These are phyloP conservation scores for Colletotrichum coccodes DNA, from an alignment of 2,329 filamentous ascomycete genomes.

Conservation along the genomic window DNA sequence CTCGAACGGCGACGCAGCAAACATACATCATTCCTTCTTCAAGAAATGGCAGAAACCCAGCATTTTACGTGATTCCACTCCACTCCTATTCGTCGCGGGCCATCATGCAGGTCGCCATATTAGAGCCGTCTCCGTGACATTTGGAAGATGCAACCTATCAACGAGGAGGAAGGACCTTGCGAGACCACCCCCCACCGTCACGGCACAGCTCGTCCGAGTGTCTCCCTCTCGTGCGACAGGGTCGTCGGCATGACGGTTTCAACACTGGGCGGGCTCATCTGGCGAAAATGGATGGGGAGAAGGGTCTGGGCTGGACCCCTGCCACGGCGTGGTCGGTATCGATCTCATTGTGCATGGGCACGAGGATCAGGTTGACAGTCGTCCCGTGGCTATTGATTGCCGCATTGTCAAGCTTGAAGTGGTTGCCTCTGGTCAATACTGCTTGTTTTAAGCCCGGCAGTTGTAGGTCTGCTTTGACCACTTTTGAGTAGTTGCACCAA, in stretches of 20 bases:
- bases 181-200: neutral
- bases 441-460: neutral
- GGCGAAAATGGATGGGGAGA: neutral
- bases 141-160: neutral
- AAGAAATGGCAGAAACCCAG: neutral
- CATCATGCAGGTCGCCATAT: neutral
- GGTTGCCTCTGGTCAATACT: neutral
- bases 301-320: neutral
- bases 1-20: neutral
- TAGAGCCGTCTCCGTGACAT: no score
- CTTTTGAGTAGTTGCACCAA: neutral
- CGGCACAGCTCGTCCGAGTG: neutral
- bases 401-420: neutral
- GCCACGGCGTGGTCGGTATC: neutral
- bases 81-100: neutral
- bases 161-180: neutral
- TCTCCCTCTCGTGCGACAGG: neutral
- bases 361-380: neutral
- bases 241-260: conserved; percentile 9
- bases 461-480: neutral
- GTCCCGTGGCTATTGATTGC: neutral
- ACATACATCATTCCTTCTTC: neutral
- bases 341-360: neutral
- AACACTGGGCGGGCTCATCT: neutral
- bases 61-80: neutral